phyloP scores from a whole-genome alignment of 2,329 filamentous ascomycete species.

The Huntiella decipiens region DNA sequence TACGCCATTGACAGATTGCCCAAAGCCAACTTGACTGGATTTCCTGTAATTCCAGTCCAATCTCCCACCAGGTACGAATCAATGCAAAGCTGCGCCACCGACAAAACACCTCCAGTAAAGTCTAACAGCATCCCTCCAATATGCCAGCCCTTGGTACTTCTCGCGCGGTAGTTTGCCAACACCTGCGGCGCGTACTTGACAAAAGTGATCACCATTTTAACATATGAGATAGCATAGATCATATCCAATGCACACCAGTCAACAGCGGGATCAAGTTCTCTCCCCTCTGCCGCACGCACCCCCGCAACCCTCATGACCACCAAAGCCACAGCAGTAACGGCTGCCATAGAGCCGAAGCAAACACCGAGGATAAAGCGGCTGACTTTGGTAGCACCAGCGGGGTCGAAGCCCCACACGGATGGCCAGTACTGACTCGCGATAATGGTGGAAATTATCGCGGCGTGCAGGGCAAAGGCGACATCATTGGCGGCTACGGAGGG shows the following conservation, averaged over 20 bases:
- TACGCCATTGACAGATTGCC: slow-evolving; percentile 75
- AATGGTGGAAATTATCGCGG: slow-evolving; percentile 49
- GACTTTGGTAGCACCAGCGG: slow-evolving; percentile 33
- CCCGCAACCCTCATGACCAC: slow-evolving; percentile 22
- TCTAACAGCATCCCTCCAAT: slow-evolving; percentile 74
- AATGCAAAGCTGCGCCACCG: slow-evolving; percentile 61
- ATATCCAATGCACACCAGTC: slow-evolving; percentile 46
- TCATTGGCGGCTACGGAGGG: slow-evolving; percentile 85
- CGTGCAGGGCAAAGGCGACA: slow-evolving; percentile 71
- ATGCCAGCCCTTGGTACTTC: slow-evolving; percentile 74
- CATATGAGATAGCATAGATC: slow-evolving; percentile 56
- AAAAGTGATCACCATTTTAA: slow-evolving; percentile 74
- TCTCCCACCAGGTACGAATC: slow-evolving; percentile 71
- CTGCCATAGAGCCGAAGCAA: slow-evolving; percentile 46
- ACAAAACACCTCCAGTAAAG: slow-evolving; percentile 61
- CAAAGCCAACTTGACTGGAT: slow-evolving; percentile 75
- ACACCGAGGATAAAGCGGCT: slow-evolving; percentile 48
- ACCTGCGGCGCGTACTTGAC: slow-evolving; percentile 88
- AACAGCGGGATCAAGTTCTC: slow-evolving; percentile 18
- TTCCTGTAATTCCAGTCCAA: slow-evolving; percentile 81
- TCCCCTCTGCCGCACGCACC: slow-evolving; percentile 13
- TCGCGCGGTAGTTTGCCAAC: slow-evolving; percentile 62
- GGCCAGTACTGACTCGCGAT: slow-evolving; percentile 63
- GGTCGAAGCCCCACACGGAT: slow-evolving; percentile 59
- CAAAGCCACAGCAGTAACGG: slow-evolving; percentile 32